phyloP scores from a whole-genome alignment of 1,139 yeast genomes.

The Diutina pseudorugosa region DNA sequence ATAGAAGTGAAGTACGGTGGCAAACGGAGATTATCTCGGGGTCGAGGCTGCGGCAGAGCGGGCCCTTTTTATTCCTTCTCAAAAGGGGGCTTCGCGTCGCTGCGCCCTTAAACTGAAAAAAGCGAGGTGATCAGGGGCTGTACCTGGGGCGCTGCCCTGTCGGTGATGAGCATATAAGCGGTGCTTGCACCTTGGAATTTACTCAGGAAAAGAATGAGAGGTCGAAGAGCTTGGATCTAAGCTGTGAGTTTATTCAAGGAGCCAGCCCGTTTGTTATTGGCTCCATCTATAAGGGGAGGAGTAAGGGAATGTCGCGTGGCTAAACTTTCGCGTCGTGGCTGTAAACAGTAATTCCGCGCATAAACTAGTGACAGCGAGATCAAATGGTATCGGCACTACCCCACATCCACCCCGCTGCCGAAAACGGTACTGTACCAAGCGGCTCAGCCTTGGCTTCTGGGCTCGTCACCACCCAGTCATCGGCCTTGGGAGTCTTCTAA shows the following conservation, averaged over 20 bases:
- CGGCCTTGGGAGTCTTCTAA: not conserved
- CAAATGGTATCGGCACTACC: not conserved
- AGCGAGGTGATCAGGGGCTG: not conserved
- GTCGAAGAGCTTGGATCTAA: no score
- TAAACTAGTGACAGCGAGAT: not conserved
- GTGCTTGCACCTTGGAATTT: no score
- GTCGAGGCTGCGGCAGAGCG: not conserved
- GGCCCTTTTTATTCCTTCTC: not conserved
- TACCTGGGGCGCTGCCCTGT: not conserved
- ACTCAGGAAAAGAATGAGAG: no score
- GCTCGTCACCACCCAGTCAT: no score
- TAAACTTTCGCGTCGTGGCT: not conserved
- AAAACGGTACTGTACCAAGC: no score
- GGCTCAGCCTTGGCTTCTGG: not conserved
- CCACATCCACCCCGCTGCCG: not conserved
- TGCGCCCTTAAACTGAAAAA: not conserved
- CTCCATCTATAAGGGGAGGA: no score
- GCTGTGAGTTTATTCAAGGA: no score
- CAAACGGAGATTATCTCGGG: no score
- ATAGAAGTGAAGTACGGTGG: no score
- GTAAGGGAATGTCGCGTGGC: not conserved
- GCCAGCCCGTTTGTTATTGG: no score
- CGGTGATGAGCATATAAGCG: no score
- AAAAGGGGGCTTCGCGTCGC: not conserved
- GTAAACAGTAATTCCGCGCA: not conserved